Conservation (phyloP, 1,284 basidiomycete genomes). For the Leccinum insolens region DNA sequence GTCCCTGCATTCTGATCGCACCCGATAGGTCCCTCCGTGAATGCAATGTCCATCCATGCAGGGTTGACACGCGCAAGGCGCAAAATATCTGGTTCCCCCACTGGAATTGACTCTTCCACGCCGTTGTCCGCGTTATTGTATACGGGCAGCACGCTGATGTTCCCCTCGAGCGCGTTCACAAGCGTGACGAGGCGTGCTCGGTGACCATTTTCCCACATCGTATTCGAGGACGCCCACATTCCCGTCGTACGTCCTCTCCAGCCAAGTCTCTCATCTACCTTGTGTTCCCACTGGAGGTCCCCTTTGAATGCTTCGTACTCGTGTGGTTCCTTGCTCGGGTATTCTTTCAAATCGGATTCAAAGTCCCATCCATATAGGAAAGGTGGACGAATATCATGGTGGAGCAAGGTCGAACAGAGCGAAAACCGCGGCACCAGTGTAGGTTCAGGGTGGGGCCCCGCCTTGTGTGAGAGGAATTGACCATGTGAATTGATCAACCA, state of each 20-base stretch:
- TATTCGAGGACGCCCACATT: constrained; percentile 47
- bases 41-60: too few species aligned
- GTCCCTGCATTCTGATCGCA: too few species aligned
- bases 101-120: constrained; percentile 12
- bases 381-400: constrained; percentile 64
- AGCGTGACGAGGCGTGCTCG: constrained; percentile 40
- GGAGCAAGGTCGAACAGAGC: constrained; percentile 56
- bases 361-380: constrained; percentile 46
- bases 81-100: too few species aligned
- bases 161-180: constrained; percentile 38
- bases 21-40: too few species aligned
- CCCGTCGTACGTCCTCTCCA: constrained; percentile 75
- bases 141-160: constrained; percentile 26
- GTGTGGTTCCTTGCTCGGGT: background rate
- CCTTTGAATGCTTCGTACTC: constrained; percentile 35
- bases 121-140: constrained; percentile 3
- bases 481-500: constrained; percentile 51
- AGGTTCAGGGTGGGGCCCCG: constrained; percentile 50
- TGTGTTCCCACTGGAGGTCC: constrained; percentile 60
- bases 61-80: too few species aligned
- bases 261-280: constrained; percentile 54
- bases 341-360: constrained; percentile 29
- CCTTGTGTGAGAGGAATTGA: constrained; percentile 57
- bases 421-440: constrained; percentile 59
- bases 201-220: constrained; percentile 57